These are phyloP conservation scores for Aspergillus quadrilineatus DNA, from an alignment of 2,329 filamentous ascomycete genomes.

Conservation along the genomic window DNA sequence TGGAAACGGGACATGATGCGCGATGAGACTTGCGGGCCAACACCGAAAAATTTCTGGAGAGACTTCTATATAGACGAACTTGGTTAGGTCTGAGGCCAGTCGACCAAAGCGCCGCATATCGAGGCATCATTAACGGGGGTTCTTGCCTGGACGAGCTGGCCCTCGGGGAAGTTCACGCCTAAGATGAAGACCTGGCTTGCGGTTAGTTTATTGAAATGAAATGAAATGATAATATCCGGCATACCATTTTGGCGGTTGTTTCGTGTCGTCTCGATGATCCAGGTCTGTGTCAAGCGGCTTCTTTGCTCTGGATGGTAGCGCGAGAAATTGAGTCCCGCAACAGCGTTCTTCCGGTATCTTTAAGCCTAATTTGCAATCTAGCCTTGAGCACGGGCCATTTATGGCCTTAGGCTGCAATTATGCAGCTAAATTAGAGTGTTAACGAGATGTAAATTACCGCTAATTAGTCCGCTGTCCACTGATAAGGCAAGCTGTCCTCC, in stretches of 20 bases:
- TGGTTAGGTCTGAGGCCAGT: background rate
- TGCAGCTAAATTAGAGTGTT: background rate
- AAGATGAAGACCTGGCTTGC: slow-evolving; percentile 70
- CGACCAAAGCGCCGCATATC: background rate
- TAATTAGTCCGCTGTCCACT: slow-evolving; percentile 15
- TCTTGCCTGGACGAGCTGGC: slow-evolving; percentile 76
- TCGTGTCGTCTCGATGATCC: background rate
- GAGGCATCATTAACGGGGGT: background rate
- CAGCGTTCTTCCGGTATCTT: slow-evolving; percentile 33
- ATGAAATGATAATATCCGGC: background rate
- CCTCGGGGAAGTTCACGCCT: slow-evolving; percentile 81
- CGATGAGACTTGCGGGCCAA: slow-evolving; percentile 68
- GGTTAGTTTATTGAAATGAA: slow-evolving; percentile 13
- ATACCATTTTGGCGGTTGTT: slow-evolving; percentile 33
- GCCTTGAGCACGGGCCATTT: too few relatives aligned
- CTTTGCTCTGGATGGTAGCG: slow-evolving; percentile 12
- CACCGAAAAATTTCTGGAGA: slow-evolving; percentile 83
- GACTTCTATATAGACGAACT: slow-evolving; percentile 31
- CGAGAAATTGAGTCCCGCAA: slow-evolving; percentile 36
- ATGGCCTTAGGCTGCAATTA: too few relatives aligned
- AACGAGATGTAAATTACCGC: background rate
- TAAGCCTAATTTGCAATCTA: slow-evolving; percentile 10
- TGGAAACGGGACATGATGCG: slow-evolving; percentile 84
- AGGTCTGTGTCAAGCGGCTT: background rate
- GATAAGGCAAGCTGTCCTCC: slow-evolving; percentile 40